phyloP scores from a whole-genome alignment of 345 rosid species.

The Citrus sp. region DNA sequence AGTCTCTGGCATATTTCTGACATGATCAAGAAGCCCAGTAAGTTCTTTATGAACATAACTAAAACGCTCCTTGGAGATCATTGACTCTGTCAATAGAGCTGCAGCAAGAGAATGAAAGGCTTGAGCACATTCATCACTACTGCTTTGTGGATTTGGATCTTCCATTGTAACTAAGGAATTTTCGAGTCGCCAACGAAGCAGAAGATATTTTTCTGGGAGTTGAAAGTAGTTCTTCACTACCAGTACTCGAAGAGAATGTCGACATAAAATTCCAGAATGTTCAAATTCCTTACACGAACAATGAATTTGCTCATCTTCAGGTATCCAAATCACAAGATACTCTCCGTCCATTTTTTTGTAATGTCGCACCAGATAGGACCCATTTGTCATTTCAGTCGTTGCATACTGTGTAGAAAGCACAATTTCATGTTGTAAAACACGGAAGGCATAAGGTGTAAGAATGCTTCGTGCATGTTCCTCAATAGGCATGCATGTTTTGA shows the following conservation, averaged over 20 bases:
- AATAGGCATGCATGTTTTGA: conserved; percentile 75
- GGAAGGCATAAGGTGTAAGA: conserved; percentile 81
- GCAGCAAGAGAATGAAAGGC: conserved; percentile 66
- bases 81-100: conserved; percentile 64
- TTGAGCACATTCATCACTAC: conserved; percentile 53
- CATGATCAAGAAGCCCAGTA: conserved; percentile 47
- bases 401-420: conserved; percentile 78
- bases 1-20: conserved; percentile 44
- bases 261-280: conserved; percentile 72
- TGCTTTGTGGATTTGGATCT: conserved; percentile 41
- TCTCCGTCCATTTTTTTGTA: conserved; percentile 85
- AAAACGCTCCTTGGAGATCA: conserved; percentile 57
- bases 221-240: conserved; percentile 68
- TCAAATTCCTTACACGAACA: conserved; percentile 97
- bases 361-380: conserved; percentile 72
- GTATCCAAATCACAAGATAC: conserved; percentile 62
- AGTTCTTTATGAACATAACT: conserved; percentile 60
- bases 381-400: conserved; percentile 70
- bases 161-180: conserved; percentile 38
- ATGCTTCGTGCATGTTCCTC: conserved; percentile 79
- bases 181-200: conserved; percentile 67
- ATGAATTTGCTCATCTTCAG: conserved; percentile 71
- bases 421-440: conserved; percentile 66
- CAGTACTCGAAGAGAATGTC: conserved; percentile 78
- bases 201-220: conserved; percentile 79